Base-by-base conservation (phyloP, 2,329 filamentous ascomycete genomes). In the Fusarium paranaense region DNA sequence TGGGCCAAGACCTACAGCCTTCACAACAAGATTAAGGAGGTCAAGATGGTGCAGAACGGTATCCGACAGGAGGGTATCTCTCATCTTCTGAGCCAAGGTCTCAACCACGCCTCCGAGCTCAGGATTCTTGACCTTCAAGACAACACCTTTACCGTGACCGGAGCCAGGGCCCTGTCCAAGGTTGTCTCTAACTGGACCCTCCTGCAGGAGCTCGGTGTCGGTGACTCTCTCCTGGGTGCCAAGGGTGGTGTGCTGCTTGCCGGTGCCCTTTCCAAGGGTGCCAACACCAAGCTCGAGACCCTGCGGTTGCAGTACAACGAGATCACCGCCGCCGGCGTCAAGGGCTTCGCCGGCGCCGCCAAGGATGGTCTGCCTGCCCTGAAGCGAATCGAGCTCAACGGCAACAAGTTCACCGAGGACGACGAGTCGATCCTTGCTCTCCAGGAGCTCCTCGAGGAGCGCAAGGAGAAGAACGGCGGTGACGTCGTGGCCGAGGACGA, bases 41-140 rank as follows among this genome's bases (percentile, higher is more conserved):
- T 99, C 77, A 97, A 96, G 88, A 98, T 99, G 97, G 95, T 97
- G 30, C 97, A 98, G 84, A 98, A 99, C 82, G 97, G 97, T 62
- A 99, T 99, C 77, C 90, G 97, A 50, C 94, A 96, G 81, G 95
- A 98, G 83, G 97, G 97, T 70, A 97, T 98, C 79, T 92, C 92
- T 57, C 89, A 93, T 75, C 87, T 99, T 66, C 86, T 99, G 73
- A 91, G 90, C 70, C 88, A 95, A 62, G 97, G 97, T 71, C 87
- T 99, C 62, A 90, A 88, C 73, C 88, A 94, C 78, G 90, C 94
- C 60, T 87, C 86, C 35, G 86, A 87, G 52, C 88, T 99, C 64
- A 87, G 92, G 81, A 89, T 95, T 16, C 86, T 99, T 62, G 97
- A 99, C 85, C 86, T 99, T 71, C 96, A 99, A 83, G 97, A 99